A percentile compares a stretch with the other conserved stretches of the same genome.
Conservation (phyloP, 2,329 filamentous ascomycete genomes). For the Aureobasidium sp. region DNA sequence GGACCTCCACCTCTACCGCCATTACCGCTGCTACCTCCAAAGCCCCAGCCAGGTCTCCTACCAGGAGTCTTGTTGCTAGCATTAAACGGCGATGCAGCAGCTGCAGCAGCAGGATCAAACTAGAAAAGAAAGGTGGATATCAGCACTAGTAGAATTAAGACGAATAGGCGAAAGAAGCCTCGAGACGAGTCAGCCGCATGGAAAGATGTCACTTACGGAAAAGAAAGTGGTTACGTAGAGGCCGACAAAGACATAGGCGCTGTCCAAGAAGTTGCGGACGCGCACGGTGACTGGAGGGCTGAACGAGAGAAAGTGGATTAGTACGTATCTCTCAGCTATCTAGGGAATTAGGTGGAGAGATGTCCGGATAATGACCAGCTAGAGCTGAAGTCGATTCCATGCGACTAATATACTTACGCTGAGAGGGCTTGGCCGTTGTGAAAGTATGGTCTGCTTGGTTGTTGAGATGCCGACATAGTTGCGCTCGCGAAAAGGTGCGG, state of each 20-base stretch:
- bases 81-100: constrained; percentile 40
- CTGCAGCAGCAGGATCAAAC: constrained; percentile 40
- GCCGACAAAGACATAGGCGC: constrained; percentile 39
- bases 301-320: neutral
- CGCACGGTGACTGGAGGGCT: constrained; percentile 40
- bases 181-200: neutral
- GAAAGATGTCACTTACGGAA: constrained; percentile 30
- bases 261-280: constrained; percentile 33
- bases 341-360: neutral
- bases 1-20: constrained; percentile 23
- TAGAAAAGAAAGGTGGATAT: constrained; percentile 17
- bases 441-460: constrained; percentile 11
- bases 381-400: neutral
- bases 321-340: neutral
- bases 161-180: neutral
- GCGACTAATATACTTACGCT: constrained; percentile 4
- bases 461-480: neutral
- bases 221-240: constrained; percentile 43
- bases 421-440: constrained; percentile 15
- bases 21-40: constrained; percentile 20
- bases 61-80: constrained; percentile 23
- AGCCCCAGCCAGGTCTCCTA: constrained; percentile 2
- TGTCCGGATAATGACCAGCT: neutral
- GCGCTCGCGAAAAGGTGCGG: neutral
- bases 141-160: neutral